Conservation (phyloP, 2,329 filamentous ascomycete species). For the Trichoderma oligosporum region DNA sequence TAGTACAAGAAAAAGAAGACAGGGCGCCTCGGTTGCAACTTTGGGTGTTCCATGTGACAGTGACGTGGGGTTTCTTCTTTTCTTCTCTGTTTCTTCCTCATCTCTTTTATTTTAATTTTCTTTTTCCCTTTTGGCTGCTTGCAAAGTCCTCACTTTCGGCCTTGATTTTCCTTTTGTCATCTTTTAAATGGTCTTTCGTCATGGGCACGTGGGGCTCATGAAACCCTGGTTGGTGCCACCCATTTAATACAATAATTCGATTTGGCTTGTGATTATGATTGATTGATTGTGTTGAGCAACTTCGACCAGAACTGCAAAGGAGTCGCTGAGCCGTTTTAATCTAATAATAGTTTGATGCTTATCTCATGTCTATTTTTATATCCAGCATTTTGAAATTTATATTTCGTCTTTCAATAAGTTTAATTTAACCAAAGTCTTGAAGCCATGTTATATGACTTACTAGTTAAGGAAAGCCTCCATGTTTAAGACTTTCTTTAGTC, state of each 20-base stretch:
- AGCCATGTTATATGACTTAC: too few species aligned
- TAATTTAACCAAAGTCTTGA: too few species aligned
- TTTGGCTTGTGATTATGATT: background rate
- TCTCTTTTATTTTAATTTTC: background rate
- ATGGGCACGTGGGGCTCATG: slow-evolving; percentile 14
- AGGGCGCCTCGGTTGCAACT: too few species aligned
- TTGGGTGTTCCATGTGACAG: background rate
- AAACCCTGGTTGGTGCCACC: slow-evolving; percentile 12
- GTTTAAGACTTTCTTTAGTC: too few species aligned
- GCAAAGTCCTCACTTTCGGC: too few species aligned
- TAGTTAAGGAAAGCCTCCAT: too few species aligned
- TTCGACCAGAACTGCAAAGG: background rate
- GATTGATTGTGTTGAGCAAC: background rate
- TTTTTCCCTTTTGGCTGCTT: background rate
- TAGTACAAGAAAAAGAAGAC: too few species aligned
- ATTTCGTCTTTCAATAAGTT: too few species aligned
- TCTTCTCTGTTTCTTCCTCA: too few species aligned
- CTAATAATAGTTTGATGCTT: too few species aligned
- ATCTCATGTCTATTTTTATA: background rate
- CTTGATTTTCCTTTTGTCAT: background rate
- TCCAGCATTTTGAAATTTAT: too few species aligned
- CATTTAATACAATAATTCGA: background rate
- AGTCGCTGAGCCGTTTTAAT: too few species aligned
- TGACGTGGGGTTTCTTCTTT: background rate
- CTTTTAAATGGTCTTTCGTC: background rate